These are phyloP conservation scores for Parascedosporium putredinis DNA, from an alignment of 2,329 filamentous ascomycete genomes.

Conservation along the genomic window DNA sequence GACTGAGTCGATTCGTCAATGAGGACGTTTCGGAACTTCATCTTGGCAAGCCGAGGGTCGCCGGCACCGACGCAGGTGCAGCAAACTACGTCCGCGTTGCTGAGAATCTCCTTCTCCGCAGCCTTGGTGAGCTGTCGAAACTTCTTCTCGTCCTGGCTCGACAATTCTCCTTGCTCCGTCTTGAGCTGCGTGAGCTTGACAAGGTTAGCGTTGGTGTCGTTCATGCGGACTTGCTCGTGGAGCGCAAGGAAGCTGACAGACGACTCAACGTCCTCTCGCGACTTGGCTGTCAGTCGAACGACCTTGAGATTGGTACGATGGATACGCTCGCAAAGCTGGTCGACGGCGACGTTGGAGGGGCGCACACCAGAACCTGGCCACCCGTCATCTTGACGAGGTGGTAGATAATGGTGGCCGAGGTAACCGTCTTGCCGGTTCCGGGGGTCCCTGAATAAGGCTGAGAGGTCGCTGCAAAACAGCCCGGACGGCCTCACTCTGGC, in stretches of 20 bases:
- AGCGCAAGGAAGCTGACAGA: conserved; percentile 90
- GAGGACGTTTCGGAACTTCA: conserved; percentile 95
- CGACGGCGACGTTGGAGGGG: conserved; percentile 95
- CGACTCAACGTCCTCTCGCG: conserved; percentile 96
- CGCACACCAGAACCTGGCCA: conserved; percentile 90
- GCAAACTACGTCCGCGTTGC: conserved; percentile 94
- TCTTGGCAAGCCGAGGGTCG: conserved; percentile 87
- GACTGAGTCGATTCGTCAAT: conserved; percentile 98
- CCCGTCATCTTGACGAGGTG: conserved; percentile 92
- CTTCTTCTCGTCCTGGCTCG: conserved; percentile 95
- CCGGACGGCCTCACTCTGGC: conserved; percentile 93
- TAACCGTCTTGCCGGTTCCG: conserved; percentile 98
- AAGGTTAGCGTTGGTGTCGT: conserved; percentile 89
- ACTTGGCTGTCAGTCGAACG: conserved; percentile 96
- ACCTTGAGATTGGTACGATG: conserved; percentile 92
- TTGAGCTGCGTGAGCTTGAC: conserved; percentile 90
- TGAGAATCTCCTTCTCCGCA: conserved; percentile 89
- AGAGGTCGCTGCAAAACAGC: conserved; percentile 87
- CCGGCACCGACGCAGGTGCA: conserved; percentile 97
- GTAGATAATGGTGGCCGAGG: conserved; percentile 96
- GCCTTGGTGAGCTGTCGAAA: conserved; percentile 91
- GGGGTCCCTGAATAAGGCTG: conserved; percentile 92
- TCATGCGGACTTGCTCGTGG: conserved; percentile 95
- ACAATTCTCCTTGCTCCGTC: conserved; percentile 79
- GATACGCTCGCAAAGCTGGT: conserved; percentile 95